Base-by-base conservation (phyloP, 495 filamentous ascomycete genomes). In the Tuber indicum region DNA sequence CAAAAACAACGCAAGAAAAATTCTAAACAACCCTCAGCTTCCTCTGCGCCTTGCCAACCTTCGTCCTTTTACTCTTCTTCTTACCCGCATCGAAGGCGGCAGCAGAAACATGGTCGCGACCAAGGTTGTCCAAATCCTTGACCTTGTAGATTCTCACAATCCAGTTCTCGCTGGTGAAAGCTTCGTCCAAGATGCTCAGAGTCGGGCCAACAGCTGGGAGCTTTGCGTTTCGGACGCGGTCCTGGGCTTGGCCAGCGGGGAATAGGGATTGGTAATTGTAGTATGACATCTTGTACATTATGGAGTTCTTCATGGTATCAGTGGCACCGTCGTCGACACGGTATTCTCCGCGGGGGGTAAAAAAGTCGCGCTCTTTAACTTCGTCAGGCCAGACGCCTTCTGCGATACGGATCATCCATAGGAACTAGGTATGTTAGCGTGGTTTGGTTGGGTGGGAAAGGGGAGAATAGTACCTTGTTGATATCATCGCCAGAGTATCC, bases 241-340 rank as follows among this genome's bases (percentile, higher is more conserved):
- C 96, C 78, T 91, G 87, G 47, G 95, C 96, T 84, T 97, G 94
- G 79, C 96, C 96, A 23, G 91, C 87, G 21, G 94, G 94, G 89
- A 98, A 99, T 76, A 99, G 90, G 36, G 89, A 86, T 86, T 94
- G 90, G 88, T 91, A 99, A 88, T 98, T 98, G 90, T 98, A 92
- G 89, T 98, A 99, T 49, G 94, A 97, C 96, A 99, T 98, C 89
- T 99, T 99, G 89, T 99, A 99, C 94, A 99, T 97, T 87, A 99
- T 89, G 84, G 93, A 97, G 89, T 99, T 97, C 87, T 92, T 94
- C 96, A 99, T 99, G 45, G 95, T 92, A 26, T 95, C 93, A n/a
- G 95, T 97, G 58, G 96, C 96, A 81, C 93, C 89, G 49, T 91
- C 92, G 82, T 99, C 96, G 66, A 99, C 93, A 74, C 92, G 90